Percentiles rank a stretch among this genome's conserved stretches.
These are phyloP conservation scores for Agroathelia rolfsii DNA, from an alignment of 1,284 basidiomycete species.

Conservation along the genomic window DNA sequence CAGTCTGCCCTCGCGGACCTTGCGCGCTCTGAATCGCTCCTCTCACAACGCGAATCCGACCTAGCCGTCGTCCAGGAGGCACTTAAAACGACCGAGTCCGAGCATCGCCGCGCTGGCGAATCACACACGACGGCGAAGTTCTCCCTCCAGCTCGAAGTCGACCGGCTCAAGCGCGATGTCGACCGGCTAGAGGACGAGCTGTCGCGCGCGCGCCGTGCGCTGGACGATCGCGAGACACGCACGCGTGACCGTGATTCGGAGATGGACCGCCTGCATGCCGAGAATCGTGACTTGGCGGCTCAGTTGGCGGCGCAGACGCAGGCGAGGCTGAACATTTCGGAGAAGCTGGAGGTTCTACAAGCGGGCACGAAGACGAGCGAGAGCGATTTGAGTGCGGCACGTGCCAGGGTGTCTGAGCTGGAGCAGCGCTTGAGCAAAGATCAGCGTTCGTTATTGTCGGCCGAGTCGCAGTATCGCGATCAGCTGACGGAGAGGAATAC, in stretches of 20 bases:
- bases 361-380: slow-evolving; percentile 55
- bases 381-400: slow-evolving; percentile 47
- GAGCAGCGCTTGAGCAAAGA: slow-evolving; percentile 80
- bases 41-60: slow-evolving; percentile 65
- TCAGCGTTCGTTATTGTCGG: slow-evolving; percentile 60
- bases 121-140: slow-evolving; percentile 75
- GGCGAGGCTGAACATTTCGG: slow-evolving; percentile 70
- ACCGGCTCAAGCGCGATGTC: slow-evolving; percentile 80
- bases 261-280: slow-evolving; percentile 65
- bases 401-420: slow-evolving; percentile 59
- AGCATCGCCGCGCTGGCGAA: slow-evolving; percentile 65
- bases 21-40: slow-evolving; percentile 46
- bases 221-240: slow-evolving; percentile 57
- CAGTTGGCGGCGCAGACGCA: slow-evolving; percentile 79
- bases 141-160: slow-evolving; percentile 85
- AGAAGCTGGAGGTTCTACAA: slow-evolving; percentile 74
- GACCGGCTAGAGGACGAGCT: slow-evolving; percentile 77
- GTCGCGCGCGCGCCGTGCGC: slow-evolving; percentile 59
- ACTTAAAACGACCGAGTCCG: slow-evolving; percentile 54
- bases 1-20: slow-evolving; percentile 54
- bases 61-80: slow-evolving; percentile 66
- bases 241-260: slow-evolving; percentile 58
- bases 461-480: slow-evolving; percentile 78
- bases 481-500: slow-evolving; percentile 91
- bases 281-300: slow-evolving; percentile 68